A percentile compares a stretch with the other conserved stretches of the same genome.
These are phyloP conservation scores for Lagenaria siceraria DNA, from an alignment of 306 rosid species.

Conservation along the genomic window DNA sequence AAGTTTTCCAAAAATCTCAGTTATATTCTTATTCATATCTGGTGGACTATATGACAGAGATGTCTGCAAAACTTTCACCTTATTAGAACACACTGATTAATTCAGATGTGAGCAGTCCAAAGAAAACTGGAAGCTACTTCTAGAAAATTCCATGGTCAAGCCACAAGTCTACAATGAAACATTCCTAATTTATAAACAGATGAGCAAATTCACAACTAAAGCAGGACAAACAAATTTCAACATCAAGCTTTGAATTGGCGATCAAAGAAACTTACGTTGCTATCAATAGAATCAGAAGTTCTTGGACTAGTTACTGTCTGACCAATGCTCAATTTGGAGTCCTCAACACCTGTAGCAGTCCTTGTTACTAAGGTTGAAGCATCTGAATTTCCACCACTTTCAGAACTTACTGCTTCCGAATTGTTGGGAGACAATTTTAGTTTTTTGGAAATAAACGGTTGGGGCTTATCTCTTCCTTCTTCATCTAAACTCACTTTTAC, in stretches of 20 bases:
- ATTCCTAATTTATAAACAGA: background rate
- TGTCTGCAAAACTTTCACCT: slow-evolving; percentile 24
- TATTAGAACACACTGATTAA: slow-evolving; percentile 2
- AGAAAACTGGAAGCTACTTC: background rate
- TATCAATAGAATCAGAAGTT: slow-evolving; percentile 22
- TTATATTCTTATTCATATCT: slow-evolving; percentile 61
- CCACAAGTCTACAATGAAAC: background rate
- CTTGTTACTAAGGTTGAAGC: slow-evolving; percentile 7
- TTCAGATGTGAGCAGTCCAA: background rate
- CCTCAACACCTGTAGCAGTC: slow-evolving; percentile 15
- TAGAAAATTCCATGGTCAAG: background rate
- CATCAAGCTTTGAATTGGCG: background rate
- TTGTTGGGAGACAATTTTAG: slow-evolving; percentile 25
- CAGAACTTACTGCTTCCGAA: slow-evolving; percentile 13
- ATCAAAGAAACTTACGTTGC: slow-evolving; percentile 25
- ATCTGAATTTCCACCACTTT: slow-evolving; percentile 10
- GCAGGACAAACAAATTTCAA: background rate
- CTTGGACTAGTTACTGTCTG: slow-evolving; percentile 15
- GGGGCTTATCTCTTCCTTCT: slow-evolving; percentile 17
- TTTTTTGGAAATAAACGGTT: slow-evolving; percentile 31
- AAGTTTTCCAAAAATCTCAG: slow-evolving; percentile 79
- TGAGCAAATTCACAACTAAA: background rate
- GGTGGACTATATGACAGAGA: slow-evolving; percentile 63
- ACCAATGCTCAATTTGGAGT: slow-evolving; percentile 12
- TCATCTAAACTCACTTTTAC: slow-evolving; percentile 30